Base-by-base conservation (phyloP, 129 eudicot species). In the Pulicaria dysenterica region DNA sequence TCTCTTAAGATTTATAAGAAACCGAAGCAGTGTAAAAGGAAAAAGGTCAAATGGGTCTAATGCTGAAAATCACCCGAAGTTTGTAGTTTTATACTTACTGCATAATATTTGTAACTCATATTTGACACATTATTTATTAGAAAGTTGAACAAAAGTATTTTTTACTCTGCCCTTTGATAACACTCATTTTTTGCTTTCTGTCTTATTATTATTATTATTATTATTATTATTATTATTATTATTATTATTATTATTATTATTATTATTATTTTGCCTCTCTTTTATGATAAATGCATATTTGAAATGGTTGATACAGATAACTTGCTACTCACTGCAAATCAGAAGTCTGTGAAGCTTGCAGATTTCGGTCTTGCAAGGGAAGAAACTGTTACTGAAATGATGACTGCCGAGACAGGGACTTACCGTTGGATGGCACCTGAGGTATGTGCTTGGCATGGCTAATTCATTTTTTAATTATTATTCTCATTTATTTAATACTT, bases 361-460 rank as follows among this genome's bases (percentile, higher is more conserved):
- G 97, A 94, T 83, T 94, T 94, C 67, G 99, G 99, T 69, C 91
- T 90, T 81, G 99, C 99, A 13, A 90, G 99, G 82, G 99, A 94
- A 88, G 99, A 94, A 81, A 65, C 97, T 3, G 91, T 94, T 54
- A 90, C 96, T 3, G 99, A 94, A 79, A 94, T 94, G 99, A 94
- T 94, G 99, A 94, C 97, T 8, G 99, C 97, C 0, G 99, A 90
- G 77, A 94, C 99, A 45, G 99, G 99, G 66, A 94, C 99, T 11
- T 94, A 94, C 45, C 95, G 99, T 47, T 94, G 99, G 99, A 94
- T 94, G 99, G 99, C 99, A 10, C 99, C 99, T 8, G 99, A 94
- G 96, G 99, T 94, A 76, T 69, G 79, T 75, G 39, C 3, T 60
- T 69, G 15, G 62, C 13, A 17, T 16, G 34, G 8, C 36, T 8